These are phyloP conservation scores for Ustilago xerochloae DNA, from an alignment of 1,284 basidiomycete species.

Conservation along the genomic window DNA sequence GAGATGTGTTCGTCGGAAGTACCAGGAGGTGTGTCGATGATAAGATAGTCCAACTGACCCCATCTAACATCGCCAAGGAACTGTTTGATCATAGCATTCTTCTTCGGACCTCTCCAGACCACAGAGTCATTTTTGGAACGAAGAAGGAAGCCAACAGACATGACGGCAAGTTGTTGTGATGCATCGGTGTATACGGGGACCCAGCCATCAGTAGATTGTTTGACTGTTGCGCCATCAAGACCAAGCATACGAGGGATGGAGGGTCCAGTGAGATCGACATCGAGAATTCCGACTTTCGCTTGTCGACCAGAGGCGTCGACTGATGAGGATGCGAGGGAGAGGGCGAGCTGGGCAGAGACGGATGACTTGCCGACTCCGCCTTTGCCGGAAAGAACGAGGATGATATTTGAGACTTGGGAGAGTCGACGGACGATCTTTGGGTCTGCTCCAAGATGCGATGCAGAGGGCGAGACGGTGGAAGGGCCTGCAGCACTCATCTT, in stretches of 20 bases:
- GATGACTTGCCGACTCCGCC: slow-evolving; percentile 99
- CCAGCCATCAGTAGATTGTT: slow-evolving; percentile 93
- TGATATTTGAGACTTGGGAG: slow-evolving; percentile 80
- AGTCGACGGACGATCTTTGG: slow-evolving; percentile 62
- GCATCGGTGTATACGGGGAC: slow-evolving; percentile 83
- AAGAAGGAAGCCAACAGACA: slow-evolving; percentile 96
- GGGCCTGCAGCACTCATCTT: slow-evolving; percentile 21
- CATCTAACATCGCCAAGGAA: slow-evolving; percentile 95
- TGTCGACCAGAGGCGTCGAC: neutral
- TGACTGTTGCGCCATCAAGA: slow-evolving; percentile 79
- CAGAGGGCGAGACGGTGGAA: slow-evolving; percentile 27
- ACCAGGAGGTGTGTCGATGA: slow-evolving; percentile 95
- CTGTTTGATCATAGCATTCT: slow-evolving; percentile 99
- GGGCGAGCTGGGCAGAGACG: slow-evolving; percentile 89
- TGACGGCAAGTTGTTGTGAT: slow-evolving; percentile 79
- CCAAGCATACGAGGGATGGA: slow-evolving; percentile 98
- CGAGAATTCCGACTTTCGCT: slow-evolving; percentile 82
- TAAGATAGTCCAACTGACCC: slow-evolving; percentile 94
- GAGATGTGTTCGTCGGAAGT: slow-evolving; percentile 99
- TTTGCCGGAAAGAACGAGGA: slow-evolving; percentile 94
- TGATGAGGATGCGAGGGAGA: slow-evolving; percentile 72
- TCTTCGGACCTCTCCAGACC: slow-evolving; percentile 98
- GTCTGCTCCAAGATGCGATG: slow-evolving; percentile 53
- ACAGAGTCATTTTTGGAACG: slow-evolving; percentile 90
- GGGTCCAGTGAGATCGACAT: slow-evolving; percentile 95